phyloP scores from a whole-genome alignment of 2,329 filamentous ascomycete genomes.

The Cercospora citrullina region DNA sequence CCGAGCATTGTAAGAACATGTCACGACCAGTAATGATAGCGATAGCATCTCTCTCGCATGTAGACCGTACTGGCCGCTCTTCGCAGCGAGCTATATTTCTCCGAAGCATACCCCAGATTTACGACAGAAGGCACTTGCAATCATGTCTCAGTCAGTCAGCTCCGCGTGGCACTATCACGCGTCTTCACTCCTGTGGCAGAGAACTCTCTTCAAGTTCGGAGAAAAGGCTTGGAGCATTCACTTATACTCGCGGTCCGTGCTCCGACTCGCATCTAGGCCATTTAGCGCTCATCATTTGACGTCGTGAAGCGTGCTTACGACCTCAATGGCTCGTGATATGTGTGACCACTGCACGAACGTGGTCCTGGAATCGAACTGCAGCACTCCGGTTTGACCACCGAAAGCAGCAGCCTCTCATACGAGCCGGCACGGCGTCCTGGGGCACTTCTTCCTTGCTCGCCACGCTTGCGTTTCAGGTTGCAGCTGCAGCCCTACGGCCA shows the following conservation, averaged over 20 bases:
- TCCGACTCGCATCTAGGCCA: neutral
- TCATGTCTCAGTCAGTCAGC: neutral
- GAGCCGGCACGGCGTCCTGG: slow-evolving; percentile 7
- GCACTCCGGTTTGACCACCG: slow-evolving; percentile 2
- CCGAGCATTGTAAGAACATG: slow-evolving; percentile 9
- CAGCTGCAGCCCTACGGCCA: slow-evolving; percentile 10
- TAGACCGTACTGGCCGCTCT: neutral
- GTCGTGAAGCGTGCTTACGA: neutral
- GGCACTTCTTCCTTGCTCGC: slow-evolving; percentile 15
- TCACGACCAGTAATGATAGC: slow-evolving; percentile 6
- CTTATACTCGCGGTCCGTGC: neutral
- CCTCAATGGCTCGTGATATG: neutral
- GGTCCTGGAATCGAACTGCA: slow-evolving; percentile 6
- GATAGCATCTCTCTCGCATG: neutral
- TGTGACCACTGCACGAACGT: neutral
- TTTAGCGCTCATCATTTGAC: neutral
- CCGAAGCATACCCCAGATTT: neutral
- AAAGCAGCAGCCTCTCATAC: slow-evolving; percentile 17
- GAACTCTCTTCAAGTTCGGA: neutral
- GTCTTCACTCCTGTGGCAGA: neutral
- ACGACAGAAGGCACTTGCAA: neutral
- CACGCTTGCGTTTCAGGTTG: slow-evolving; percentile 13
- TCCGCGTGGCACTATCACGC: neutral
- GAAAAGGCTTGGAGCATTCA: neutral
- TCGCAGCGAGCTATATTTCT: neutral